phyloP scores from a whole-genome alignment of 23 red algal species.

The Agarophyton chilense region DNA sequence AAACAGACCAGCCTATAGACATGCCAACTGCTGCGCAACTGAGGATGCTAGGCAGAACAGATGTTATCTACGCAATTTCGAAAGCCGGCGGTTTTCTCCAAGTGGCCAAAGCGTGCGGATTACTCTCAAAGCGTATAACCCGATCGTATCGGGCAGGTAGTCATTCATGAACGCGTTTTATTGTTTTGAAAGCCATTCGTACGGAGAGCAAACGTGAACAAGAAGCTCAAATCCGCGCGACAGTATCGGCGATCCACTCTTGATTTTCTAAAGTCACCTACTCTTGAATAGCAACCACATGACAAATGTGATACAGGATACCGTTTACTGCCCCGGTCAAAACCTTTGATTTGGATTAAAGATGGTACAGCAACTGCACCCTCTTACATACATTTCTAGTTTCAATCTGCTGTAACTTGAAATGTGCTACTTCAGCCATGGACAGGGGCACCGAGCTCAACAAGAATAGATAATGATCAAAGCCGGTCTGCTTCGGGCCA shows the following conservation, averaged over 20 bases:
- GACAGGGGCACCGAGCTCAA: not conserved
- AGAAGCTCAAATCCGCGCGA: not conserved
- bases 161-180: not conserved
- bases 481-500: not conserved
- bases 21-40: constrained; percentile 20
- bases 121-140: not conserved
- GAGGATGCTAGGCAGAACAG: not conserved
- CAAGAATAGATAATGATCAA: not conserved
- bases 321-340: not conserved
- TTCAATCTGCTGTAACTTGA: not conserved
- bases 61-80: not conserved
- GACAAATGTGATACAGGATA: not conserved
- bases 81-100: not conserved
- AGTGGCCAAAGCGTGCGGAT: not conserved
- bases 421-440: not conserved
- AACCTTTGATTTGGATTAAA: not conserved
- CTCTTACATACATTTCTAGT: not conserved
- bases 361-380: not conserved
- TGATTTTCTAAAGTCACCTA: not conserved
- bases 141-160: not conserved
- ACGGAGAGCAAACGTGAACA: not conserved
- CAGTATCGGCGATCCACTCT: not conserved
- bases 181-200: not conserved
- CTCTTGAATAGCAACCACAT: not conserved
- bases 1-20: not conserved